Evolutionary conservation across 179 eudicot species (phyloP).

Genomic region (Patellifolia procumbens): DNA sequence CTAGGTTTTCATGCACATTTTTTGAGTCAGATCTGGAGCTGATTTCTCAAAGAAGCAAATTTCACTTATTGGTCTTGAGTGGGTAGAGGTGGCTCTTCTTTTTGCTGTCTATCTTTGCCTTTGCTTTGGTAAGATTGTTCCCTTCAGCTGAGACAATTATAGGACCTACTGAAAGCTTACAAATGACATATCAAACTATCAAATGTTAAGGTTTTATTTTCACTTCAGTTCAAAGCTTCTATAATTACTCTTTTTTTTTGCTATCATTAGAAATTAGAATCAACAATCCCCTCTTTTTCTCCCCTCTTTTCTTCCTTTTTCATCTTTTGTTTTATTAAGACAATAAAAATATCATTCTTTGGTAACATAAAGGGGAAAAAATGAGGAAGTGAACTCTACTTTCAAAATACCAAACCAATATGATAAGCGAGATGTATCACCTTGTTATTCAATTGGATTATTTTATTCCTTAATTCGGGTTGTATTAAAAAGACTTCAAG

Average conservation of each 20-base stretch:
- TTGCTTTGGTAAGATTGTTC: slow-evolving; percentile 30
- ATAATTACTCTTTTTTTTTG: slow-evolving; percentile 17
- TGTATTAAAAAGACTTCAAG: too few relatives aligned
- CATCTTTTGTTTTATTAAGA: not conserved
- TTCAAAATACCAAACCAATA: too few relatives aligned
- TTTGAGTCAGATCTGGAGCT: slow-evolving; percentile 8
- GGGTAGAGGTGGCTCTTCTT: slow-evolving; percentile 10
- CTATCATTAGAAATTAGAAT: slow-evolving; percentile 7
- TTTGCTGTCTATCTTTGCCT: slow-evolving; percentile 3
- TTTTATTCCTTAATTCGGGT: too few relatives aligned
- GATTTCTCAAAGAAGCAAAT: slow-evolving; percentile 17
- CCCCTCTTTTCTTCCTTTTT: not conserved
- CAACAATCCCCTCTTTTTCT: not conserved
- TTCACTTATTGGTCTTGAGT: slow-evolving; percentile 8
- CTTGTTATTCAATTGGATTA: too few relatives aligned
- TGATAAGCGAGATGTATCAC: too few relatives aligned
- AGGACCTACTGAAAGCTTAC: slow-evolving; percentile 32
- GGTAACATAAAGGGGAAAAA: not conserved
- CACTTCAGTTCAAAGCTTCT: slow-evolving; percentile 20
- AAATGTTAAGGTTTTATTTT: slow-evolving; percentile 25
- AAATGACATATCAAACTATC: slow-evolving; percentile 24
- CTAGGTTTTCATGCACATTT: not conserved
- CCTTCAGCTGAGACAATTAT: slow-evolving; percentile 19
- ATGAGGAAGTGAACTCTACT: too few relatives aligned
- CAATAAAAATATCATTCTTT: not conserved